Base-by-base conservation (phyloP, 768 basidiomycete genomes). In the Suillus luteus region DNA sequence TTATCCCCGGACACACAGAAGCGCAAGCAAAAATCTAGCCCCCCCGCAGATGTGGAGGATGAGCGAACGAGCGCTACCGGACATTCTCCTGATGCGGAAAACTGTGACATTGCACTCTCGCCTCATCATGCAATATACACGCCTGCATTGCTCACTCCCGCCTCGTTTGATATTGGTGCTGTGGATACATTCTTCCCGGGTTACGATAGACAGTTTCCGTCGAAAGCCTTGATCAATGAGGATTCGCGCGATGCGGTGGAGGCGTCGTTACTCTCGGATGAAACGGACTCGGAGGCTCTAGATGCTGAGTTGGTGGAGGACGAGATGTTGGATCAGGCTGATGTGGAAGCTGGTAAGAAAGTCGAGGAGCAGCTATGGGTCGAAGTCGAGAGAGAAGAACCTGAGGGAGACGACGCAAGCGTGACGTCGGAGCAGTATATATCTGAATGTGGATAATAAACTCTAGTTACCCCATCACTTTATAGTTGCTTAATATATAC, bases 351-450 rank as follows among this genome's bases (percentile, higher is more conserved):
- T 15, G 80, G 77, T 27, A 68, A 63, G 38, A 64, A 60, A 24
- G 77, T 80, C 60, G 84, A 87, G 71, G 65, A 68, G 17, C 41
- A 62, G n/a, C 72, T 85, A 31, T 86, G 83, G 85, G 69, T 37
- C 0, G 61, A 64, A 11, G 62, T 85, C 79, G 82, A 68, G 22
- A 64, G 24, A 46, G 7, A 44, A 55, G 67, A 64, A 35, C 6
- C 33, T 35, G 33, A 35, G 60, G 15, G 59, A 63, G 59, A 38
- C 9, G 55, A 55, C 38, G 22, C 22, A 38, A 55, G 22, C 10
- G 57, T 27, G 9, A 38, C 22, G 15, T 57, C 55, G 24, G 37
- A 57, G 24, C 2, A 38, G 17, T 57, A 19, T 1, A 40, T 40
- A 40, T 54, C 40, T 57, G 55, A 57, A 10, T 57, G 37, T 15